A percentile compares a stretch with the other conserved stretches of the same genome.
Evolutionary conservation across 1,139 yeast genomes (phyloP).

Genomic region (Casaregolazyma lundiana): DNA sequence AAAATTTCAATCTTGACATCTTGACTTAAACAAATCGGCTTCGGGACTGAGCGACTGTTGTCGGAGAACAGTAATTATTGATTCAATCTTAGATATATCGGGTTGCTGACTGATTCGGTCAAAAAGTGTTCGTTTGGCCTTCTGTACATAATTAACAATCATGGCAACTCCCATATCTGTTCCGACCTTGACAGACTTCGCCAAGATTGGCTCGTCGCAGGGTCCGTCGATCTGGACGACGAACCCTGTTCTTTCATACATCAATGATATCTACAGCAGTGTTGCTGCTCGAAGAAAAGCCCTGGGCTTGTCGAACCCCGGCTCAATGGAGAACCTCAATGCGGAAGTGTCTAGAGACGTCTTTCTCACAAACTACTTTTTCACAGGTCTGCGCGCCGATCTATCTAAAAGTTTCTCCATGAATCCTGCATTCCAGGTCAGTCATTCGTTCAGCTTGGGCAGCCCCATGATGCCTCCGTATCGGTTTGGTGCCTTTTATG

Average conservation of each 20-base stretch:
- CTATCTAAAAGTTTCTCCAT: conserved; percentile 86
- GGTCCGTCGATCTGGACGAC: conserved; percentile 59
- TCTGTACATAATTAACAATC: not conserved
- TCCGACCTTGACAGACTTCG: conserved; percentile 26
- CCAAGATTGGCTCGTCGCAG: conserved; percentile 12
- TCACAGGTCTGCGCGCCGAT: conserved; percentile 96
- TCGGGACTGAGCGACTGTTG: too few relatives aligned
- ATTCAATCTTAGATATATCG: too few relatives aligned
- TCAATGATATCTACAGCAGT: conserved; percentile 69
- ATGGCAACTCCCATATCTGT: conserved; percentile 16
- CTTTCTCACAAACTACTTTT: conserved; percentile 80
- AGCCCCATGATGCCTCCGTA: conserved; percentile 85
- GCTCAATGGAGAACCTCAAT: conserved; percentile 85
- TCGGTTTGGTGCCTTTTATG: conserved; percentile 87
- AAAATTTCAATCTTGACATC: not conserved
- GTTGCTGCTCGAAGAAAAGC: conserved; percentile 76
- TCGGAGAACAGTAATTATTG: too few relatives aligned
- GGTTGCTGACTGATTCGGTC: too few relatives aligned
- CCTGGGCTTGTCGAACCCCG: conserved; percentile 83
- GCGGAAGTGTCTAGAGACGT: conserved; percentile 94
- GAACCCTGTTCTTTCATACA: conserved; percentile 77
- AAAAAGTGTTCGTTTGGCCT: not conserved
- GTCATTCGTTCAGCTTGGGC: conserved; percentile 90
- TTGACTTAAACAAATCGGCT: too few relatives aligned
- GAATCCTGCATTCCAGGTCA: conserved; percentile 95